phyloP scores from a whole-genome alignment of 2,329 filamentous ascomycete species.

The Aspergillus flavus region DNA sequence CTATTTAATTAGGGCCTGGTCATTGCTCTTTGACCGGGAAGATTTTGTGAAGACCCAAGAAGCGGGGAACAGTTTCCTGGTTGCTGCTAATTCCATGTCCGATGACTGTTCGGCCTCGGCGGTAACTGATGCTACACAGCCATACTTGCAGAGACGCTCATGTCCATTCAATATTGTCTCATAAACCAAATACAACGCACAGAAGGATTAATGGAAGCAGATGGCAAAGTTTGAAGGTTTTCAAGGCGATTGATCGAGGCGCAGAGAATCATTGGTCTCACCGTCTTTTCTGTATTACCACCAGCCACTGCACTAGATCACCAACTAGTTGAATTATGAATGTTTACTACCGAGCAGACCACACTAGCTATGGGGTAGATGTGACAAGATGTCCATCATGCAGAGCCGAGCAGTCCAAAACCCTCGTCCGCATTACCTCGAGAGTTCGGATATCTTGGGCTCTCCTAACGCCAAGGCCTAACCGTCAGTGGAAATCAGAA shows the following conservation, averaged over 20 bases:
- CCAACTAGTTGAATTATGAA: slow-evolving; percentile 9
- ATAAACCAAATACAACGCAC: background rate
- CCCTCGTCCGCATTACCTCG: slow-evolving; percentile 6
- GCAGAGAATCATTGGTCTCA: slow-evolving; percentile 8
- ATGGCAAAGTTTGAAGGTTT: background rate
- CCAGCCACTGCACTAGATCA: background rate
- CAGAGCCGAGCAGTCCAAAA: slow-evolving; percentile 20
- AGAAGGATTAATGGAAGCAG: background rate
- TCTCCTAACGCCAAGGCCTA: slow-evolving; percentile 11
- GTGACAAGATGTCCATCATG: slow-evolving; percentile 22
- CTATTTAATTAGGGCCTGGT: background rate
- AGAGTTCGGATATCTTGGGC: slow-evolving; percentile 2
- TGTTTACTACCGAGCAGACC: slow-evolving; percentile 7
- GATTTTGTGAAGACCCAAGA: slow-evolving; percentile 16
- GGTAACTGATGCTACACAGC: slow-evolving; percentile 6
- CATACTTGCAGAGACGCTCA: background rate
- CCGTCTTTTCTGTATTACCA: slow-evolving; percentile 12
- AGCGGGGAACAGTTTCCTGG: slow-evolving; percentile 6
- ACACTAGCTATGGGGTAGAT: slow-evolving; percentile 19
- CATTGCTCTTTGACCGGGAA: slow-evolving; percentile 5
- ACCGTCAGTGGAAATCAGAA: background rate
- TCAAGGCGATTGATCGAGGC: background rate
- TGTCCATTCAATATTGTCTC: background rate
- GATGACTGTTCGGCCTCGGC: background rate
- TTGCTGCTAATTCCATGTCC: background rate